Evolutionary conservation across 176 grass and related monocot genomes (phyloP), one percentile per base, ranked within the genome.

Genomic region (Carex littledalei): DNA sequence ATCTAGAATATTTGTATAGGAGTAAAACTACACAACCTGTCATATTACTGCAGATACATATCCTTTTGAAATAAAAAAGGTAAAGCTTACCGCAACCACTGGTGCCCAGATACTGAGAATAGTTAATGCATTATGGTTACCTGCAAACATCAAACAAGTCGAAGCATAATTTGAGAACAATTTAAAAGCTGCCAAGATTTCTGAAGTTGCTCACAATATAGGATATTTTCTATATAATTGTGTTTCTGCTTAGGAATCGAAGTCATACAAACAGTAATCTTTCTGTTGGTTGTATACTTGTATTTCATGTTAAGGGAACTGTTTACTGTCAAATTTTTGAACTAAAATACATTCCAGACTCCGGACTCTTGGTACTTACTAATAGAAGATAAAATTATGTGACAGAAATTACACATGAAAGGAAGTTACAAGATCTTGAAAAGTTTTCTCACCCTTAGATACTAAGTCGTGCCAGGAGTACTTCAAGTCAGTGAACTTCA

Each of bases 401-500:
- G 69, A 73, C n/a, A 73, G 18, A 73, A 16, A 26, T 54, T 78
- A 56, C 60, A 56, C 26, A 54, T 6, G 10, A 74, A 22, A 50
- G 9, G 41, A 37, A 56, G 39, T 16, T 77, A 24, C 18, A 17
- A 54, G n/a, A 77, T 77, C 21, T 78, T n/a, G 0, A 35, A 47
- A 84, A 62, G 12, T 59, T 91, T 87, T 9, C 94, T 78, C 90
- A 97, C 94, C 85, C 89, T 91, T 92, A 56, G 94, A 97, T 21
- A 97, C 18, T 22, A 97, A 88, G 83, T 94, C 92, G 67, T 97
- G 94, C 94, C 94, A 97, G 16, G 89, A 84, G 85, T 97, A 97
- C n/a, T 86, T 43, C 63, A 94, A 87, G 82, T 63, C 81, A 85
- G 2, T 91, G 81, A 90, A 97, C 72, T 17, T 79, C 67, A 91